Evolutionary conservation across 1,284 basidiomycete species (phyloP), one percentile per base, ranked within the genome.

Genomic region (Boletus semigastroideus): DNA sequence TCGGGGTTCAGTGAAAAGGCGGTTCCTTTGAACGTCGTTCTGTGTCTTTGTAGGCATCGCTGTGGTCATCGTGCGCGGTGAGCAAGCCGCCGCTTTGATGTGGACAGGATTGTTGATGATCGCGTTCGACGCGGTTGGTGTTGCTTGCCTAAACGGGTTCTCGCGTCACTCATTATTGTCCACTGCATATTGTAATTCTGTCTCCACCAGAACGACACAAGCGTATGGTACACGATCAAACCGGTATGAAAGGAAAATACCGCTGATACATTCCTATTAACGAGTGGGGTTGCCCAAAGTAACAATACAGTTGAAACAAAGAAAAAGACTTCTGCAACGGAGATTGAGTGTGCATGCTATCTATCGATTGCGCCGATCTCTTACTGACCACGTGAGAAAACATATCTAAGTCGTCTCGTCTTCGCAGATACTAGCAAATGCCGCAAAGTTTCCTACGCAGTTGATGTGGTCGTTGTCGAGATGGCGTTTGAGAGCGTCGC

Each of bases 401-500:
- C 17, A n/a, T 10, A 45, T 53, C 48, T 67, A 53, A 25, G 12
- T 31, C 11, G 11, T 17, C 22, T 63, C 66, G 28, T 69, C 64
- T 25, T 70, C 65, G 16, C 49, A 54, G 16, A 65, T 42, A 36
- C 20, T 58, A 12, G 66, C 58, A 36, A 71, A 67, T 13, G 46
- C 55, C 34, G 62, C 52, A 54, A 68, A 67, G 48, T 71, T 54
- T 17, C 74, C 74, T 16, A 72, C 59, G 56, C 79, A 81, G 7
- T 22, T 46, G 25, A 72, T 72, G 20, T 74, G 74, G 4, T 55
- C 48, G 46, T 78, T 79, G 46, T 75, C 72, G 37, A 82, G 62
- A 60, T 85, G 83, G 30, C 83, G 73, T 58, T 74, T 77, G 53
- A 83, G 68, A 3, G 83, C 81, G 52, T 85, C 83, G 17, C 71